Base-by-base conservation (phyloP, 1,139 yeast genomes). In the Scheffersomyces illinoinensis region DNA sequence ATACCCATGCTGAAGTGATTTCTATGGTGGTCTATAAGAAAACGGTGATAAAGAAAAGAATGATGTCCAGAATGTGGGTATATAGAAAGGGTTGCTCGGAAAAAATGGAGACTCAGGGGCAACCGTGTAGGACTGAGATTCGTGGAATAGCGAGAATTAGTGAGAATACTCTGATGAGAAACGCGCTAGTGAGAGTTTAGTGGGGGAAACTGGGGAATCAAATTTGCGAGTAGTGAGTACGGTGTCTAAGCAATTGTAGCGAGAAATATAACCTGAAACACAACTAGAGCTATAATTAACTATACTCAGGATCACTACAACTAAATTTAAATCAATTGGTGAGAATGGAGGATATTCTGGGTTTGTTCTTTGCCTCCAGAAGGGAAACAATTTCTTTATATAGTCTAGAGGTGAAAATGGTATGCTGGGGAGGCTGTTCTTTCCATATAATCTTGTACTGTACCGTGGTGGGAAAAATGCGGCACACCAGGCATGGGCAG, bases 1-100 rank as follows among this genome's bases (percentile, higher is more conserved):
- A 95, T 83, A 57, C 84, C 84, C 84, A 81, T 81, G 56, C 54
- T 61, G 56, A 50, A 20, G 43, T 23, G 48, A 39, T 19, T 39
- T 52, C 26, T 53, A 53, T 53, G 20, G 54, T 26, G 21, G 53
- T 33, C 48, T 54, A 23, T 48, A 26, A 19, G 51, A 48, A 24
- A 48, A 17, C 26, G 51, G 17, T 17, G 51, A 48, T 20, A 48
- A 48, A 20, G 17, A 48, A 48, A 24, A 17, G 18, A 48, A 48
- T 18, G 51, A 48, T 48, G 51, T 48, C 24, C 51, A 20, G 51
- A 24, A 48, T 48, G 51, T 48, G 51, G 14, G 8, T 48, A 20
- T 17, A 14, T 48, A 17, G 51, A 48, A 26, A 48, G 24, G 43
- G 43, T 33, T 33, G 43, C 43, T 33, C 43, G 43, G 43, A 8